phyloP scores from a whole-genome alignment of 208 protist species.

The Leishmania tarentolae region DNA sequence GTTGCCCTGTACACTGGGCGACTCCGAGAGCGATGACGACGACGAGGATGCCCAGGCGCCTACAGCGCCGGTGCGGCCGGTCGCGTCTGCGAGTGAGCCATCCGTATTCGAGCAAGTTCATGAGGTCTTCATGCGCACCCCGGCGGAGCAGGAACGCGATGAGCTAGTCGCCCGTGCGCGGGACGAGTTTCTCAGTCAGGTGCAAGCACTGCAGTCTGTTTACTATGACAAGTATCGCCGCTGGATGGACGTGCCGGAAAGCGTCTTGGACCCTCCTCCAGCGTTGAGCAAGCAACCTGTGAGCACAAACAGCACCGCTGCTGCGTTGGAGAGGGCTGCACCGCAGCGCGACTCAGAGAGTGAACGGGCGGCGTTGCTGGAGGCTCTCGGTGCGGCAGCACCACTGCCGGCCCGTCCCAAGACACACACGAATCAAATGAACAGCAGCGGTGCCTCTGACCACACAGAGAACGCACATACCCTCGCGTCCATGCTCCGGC shows the following conservation, averaged over 20 bases:
- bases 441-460: not conserved
- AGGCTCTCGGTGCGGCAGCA: conserved; percentile 2
- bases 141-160: conserved; percentile 52
- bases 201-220: conserved; percentile 78
- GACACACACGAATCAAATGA: not conserved
- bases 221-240: conserved; percentile 77
- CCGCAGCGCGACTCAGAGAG: conserved; percentile 17
- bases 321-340: not conserved
- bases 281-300: not conserved
- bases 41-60: conserved; percentile 11
- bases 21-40: conserved; percentile 33
- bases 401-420: not conserved
- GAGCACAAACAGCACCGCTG: not conserved
- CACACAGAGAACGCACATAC: not conserved
- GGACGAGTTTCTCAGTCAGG: conserved; percentile 70
- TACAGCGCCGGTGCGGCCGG: not conserved
- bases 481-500: conserved; percentile 25
- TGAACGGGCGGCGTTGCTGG: conserved; percentile 37
- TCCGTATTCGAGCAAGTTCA: conserved; percentile 16
- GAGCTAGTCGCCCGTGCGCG: conserved; percentile 50
- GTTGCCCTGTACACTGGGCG: conserved; percentile 56
- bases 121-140: conserved; percentile 54
- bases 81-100: not conserved
- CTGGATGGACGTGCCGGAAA: conserved; percentile 83
- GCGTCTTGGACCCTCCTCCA: conserved; percentile 40